Conservation (phyloP, 2,329 filamentous ascomycete species). For the Teratosphaeria nubilosa region DNA sequence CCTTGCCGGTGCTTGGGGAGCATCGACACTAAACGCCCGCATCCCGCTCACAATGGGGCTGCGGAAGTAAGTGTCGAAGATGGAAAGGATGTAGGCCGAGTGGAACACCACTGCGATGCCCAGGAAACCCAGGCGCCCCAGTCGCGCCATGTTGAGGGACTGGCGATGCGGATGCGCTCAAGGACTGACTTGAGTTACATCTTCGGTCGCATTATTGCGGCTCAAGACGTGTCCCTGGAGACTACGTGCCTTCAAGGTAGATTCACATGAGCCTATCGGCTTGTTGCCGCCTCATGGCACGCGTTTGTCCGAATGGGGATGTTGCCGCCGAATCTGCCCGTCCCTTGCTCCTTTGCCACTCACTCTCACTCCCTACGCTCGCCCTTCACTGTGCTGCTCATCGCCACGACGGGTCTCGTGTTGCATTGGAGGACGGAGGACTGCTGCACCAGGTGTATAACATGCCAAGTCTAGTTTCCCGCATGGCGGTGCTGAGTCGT, state of each 20-base stretch:
- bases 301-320: not conserved
- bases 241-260: not conserved
- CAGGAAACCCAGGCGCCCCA: conserved; percentile 70
- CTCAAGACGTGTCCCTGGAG: not conserved
- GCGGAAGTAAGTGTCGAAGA: conserved; percentile 98
- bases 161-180: not conserved
- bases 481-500: too few species aligned
- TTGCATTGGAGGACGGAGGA: too few species aligned
- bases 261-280: not conserved
- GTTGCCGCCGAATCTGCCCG: not conserved
- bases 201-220: not conserved
- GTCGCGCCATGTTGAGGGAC: conserved; percentile 37
- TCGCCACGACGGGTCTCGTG: too few species aligned
- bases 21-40: conserved; percentile 65
- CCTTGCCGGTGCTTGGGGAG: conserved; percentile 66
- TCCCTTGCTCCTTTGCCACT: not conserved
- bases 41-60: conserved; percentile 96
- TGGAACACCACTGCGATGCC: conserved; percentile 87
- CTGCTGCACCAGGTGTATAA: too few species aligned
- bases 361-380: not conserved
- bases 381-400: too few species aligned
- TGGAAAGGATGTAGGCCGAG: conserved; percentile 84
- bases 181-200: not conserved
- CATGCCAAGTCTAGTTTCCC: too few species aligned
- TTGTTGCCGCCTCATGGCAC: not conserved